Percentiles rank a stretch among this genome's conserved stretches.
phyloP scores from a whole-genome alignment of 108 stramenopile species.

The Cyclotella kingstonii region DNA sequence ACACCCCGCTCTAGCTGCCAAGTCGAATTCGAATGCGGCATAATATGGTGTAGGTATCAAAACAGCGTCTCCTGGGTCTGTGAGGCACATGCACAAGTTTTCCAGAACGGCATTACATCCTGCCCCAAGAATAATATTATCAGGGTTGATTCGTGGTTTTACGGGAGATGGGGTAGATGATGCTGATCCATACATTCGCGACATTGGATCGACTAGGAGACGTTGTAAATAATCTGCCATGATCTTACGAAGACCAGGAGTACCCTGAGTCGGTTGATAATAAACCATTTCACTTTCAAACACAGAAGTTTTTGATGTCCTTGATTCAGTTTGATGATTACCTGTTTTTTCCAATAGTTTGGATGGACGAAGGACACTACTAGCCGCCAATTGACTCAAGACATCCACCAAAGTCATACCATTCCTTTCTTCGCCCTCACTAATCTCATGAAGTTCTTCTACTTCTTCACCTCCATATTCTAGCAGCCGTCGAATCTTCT shows the following conservation, averaged over 20 bases:
- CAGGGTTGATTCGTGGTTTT: conserved; percentile 45
- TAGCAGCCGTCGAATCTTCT: neutral
- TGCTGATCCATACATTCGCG: no score
- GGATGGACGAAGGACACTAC: neutral
- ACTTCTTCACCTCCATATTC: neutral
- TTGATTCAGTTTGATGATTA: neutral
- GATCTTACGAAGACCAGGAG: conserved; percentile 43
- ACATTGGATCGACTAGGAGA: conserved; percentile 31
- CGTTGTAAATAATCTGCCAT: conserved; percentile 63
- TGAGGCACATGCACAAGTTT: conserved; percentile 76
- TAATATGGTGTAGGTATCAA: conserved; percentile 92
- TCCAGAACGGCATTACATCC: conserved; percentile 89
- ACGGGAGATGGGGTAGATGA: neutral
- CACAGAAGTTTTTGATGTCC: neutral
- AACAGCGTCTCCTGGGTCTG: conserved; percentile 83
- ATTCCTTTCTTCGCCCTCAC: neutral
- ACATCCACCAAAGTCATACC: conserved; percentile 24
- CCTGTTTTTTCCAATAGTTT: neutral
- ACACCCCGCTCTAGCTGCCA: conserved; percentile 70
- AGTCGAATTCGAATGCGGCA: conserved; percentile 92
- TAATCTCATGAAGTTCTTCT: neutral
- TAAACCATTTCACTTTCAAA: conserved; percentile 77
- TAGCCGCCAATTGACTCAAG: conserved; percentile 23
- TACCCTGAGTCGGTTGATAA: conserved; percentile 84
- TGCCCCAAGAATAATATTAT: conserved; percentile 70